These are phyloP conservation scores for Hypoxylon trugodes DNA, from an alignment of 495 filamentous ascomycete genomes.

Conservation along the genomic window DNA sequence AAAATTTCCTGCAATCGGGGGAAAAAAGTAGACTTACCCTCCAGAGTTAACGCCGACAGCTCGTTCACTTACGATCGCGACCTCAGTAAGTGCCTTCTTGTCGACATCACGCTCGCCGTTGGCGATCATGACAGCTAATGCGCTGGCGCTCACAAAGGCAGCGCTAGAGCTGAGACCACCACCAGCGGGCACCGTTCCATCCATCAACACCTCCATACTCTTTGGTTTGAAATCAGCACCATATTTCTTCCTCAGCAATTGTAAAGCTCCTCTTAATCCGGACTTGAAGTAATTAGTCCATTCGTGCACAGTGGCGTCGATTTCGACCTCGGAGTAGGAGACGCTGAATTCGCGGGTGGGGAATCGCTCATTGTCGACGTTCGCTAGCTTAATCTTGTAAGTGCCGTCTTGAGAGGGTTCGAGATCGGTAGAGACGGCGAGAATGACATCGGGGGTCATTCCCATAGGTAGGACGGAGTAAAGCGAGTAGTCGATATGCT, in stretches of 20 bases:
- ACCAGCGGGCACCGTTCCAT: conserved; percentile 90
- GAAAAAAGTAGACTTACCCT: conserved; percentile 67
- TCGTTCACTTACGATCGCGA: conserved; percentile 93
- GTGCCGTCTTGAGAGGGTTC: conserved; percentile 45
- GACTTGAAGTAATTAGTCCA: conserved; percentile 99
- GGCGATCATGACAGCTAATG: conserved; percentile 85
- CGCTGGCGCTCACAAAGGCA: conserved; percentile 90
- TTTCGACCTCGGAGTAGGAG: conserved; percentile 74
- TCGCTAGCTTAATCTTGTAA: conserved; percentile 69
- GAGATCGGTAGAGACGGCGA: conserved; percentile 77
- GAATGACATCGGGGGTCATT: conserved; percentile 85
- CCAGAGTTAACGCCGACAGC: conserved; percentile 96
- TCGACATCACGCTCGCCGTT: conserved; percentile 82
- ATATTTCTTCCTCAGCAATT: conserved; percentile 76
- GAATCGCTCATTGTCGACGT: conserved; percentile 80
- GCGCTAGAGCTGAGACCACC: conserved; percentile 94
- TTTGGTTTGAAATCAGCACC: conserved; percentile 67
- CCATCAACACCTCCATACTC: conserved; percentile 87
- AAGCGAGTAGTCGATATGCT: conserved; percentile 98
- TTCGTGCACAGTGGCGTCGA: conserved; percentile 84
- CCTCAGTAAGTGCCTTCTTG: conserved; percentile 87
- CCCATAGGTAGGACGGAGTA: conserved; percentile 97
- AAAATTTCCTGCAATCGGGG: not conserved
- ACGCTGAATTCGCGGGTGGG: conserved; percentile 78
- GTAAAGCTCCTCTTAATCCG: conserved; percentile 81